Evolutionary conservation across 2,329 filamentous ascomycete genomes (phyloP).

Genomic region (Coniochaeta sp.): DNA sequence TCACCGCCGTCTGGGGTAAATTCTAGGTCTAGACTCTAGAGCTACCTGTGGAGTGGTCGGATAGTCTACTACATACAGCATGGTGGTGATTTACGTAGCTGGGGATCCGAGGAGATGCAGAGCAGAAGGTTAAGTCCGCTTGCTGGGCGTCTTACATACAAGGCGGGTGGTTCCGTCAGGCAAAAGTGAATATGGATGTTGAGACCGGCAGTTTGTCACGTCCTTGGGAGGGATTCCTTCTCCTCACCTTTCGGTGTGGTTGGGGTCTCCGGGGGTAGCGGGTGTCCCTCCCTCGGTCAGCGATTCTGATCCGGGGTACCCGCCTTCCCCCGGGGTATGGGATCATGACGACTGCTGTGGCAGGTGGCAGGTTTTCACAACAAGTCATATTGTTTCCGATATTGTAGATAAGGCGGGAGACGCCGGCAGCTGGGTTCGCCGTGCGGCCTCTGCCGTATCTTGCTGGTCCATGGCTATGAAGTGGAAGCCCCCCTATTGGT

Average conservation of each 20-base stretch:
- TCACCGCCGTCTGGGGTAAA: neutral
- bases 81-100: neutral
- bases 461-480: too few species aligned
- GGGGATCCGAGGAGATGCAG: neutral
- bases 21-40: too few species aligned
- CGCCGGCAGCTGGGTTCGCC: too few species aligned
- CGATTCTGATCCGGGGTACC: too few species aligned
- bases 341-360: too few species aligned
- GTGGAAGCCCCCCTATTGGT: neutral
- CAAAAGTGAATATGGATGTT: neutral
- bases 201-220: neutral
- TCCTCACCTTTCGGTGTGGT: neutral
- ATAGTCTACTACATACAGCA: neutral
- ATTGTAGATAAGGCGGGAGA: neutral
- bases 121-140: neutral
- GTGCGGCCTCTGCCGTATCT: too few species aligned
- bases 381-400: neutral
- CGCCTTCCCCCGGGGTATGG: too few species aligned
- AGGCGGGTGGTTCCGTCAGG: neutral
- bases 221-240: neutral
- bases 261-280: neutral
- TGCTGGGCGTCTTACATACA: neutral
- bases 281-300: neutral
- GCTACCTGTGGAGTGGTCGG: too few species aligned
- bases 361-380: too few species aligned